Evolutionary conservation across 169 alveolate species (phyloP).

Genomic region (Theileria orientalis): DNA sequence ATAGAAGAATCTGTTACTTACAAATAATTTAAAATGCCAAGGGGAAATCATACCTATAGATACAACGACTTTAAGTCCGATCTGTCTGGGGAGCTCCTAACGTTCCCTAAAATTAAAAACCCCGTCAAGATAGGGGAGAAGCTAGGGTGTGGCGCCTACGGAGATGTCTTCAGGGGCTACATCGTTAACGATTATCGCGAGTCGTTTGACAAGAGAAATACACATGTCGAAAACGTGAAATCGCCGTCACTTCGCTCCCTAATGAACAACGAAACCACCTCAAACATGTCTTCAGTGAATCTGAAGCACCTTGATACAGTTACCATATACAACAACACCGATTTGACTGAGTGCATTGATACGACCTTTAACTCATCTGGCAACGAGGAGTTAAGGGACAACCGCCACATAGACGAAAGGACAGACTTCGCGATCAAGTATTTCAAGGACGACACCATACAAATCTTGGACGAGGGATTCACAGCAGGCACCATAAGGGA

Average conservation of each 20-base stretch:
- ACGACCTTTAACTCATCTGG: slow-evolving; percentile 1
- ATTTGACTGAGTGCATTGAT: not conserved
- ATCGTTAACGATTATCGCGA: slow-evolving; percentile 27
- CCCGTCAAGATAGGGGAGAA: slow-evolving; percentile 68
- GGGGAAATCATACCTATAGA: slow-evolving; percentile 26
- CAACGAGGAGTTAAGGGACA: not conserved
- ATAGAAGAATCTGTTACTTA: not conserved
- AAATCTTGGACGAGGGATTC: slow-evolving; percentile 85
- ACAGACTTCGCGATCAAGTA: slow-evolving; percentile 80
- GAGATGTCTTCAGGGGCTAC: slow-evolving; percentile 86
- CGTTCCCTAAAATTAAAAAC: slow-evolving; percentile 44
- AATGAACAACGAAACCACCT: slow-evolving; percentile 27
- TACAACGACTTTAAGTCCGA: slow-evolving; percentile 61
- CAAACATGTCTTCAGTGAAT: slow-evolving; percentile 35
- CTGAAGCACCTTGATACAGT: slow-evolving; percentile 47
- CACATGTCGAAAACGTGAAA: not conserved
- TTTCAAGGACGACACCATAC: slow-evolving; percentile 81
- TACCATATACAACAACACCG: slow-evolving; percentile 20
- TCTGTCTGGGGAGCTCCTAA: slow-evolving; percentile 44
- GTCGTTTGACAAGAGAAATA: not conserved
- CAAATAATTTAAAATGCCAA: slow-evolving; percentile 17
- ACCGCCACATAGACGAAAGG: not conserved
- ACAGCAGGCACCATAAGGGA: slow-evolving; percentile 85
- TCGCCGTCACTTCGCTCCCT: no score
- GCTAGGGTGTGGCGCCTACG: slow-evolving; percentile 90